A percentile compares a stretch with the other conserved stretches of the same genome.
These are phyloP conservation scores for Eugenia klotzschiana DNA, from an alignment of 441 rosid species.

Conservation along the genomic window DNA sequence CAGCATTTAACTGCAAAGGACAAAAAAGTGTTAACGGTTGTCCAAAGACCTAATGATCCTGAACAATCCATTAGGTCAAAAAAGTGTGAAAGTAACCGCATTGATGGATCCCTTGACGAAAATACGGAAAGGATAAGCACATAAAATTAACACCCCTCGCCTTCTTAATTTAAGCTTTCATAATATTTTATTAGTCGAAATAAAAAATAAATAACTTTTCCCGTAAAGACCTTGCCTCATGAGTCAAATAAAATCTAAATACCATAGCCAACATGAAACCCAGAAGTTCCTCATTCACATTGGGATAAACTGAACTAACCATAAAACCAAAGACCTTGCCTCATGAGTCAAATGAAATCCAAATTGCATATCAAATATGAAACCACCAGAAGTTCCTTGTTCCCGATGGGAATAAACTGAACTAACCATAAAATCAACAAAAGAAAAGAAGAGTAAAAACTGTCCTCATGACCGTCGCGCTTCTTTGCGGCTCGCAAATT, in stretches of 20 bases:
- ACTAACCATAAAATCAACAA: not conserved
- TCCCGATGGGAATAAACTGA: not conserved
- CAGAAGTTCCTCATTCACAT: not conserved
- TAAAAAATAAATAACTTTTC: no score
- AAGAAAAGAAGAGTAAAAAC: not conserved
- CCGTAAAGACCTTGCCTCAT: not conserved
- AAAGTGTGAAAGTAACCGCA: not conserved
- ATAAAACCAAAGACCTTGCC: not conserved
- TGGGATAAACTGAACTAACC: not conserved
- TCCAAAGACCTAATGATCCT: not conserved
- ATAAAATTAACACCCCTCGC: not conserved
- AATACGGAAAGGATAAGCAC: not conserved
- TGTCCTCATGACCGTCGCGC: not conserved
- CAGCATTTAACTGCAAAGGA: conserved; percentile 60
- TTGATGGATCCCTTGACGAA: not conserved
- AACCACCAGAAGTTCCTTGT: not conserved
- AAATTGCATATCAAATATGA: not conserved
- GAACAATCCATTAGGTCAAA: not conserved
- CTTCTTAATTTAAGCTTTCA: no score
- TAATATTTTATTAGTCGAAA: no score
- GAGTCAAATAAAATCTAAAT: not conserved
- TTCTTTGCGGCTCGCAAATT: not conserved
- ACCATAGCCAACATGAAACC: not conserved
- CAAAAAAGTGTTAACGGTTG: not conserved
- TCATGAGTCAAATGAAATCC: not conserved